Percentiles rank a stretch among this genome's conserved stretches.
Evolutionary conservation across 176 grass and related monocot species (phyloP).

Genomic region (Dactylis glomerata): DNA sequence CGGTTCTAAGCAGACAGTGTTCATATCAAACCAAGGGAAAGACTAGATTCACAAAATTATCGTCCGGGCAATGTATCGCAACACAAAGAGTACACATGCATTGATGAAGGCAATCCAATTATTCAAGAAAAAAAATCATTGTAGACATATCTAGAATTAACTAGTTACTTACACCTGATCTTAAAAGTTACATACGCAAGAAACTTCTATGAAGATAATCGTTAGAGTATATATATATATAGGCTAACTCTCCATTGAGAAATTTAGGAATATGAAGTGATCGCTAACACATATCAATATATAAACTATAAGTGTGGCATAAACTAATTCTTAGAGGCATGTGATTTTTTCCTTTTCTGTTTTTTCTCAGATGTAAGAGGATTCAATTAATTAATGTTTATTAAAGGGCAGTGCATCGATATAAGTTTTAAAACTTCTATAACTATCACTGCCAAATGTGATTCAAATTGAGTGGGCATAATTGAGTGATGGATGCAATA

Average conservation of each 20-base stretch:
- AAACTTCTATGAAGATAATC: not conserved
- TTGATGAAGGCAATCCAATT: too few relatives aligned
- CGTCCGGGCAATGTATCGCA: too few relatives aligned
- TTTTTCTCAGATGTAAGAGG: not conserved
- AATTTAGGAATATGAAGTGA: not conserved
- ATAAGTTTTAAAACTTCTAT: not conserved
- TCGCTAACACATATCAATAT: not conserved
- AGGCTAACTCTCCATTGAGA: not conserved
- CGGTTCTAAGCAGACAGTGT: too few relatives aligned
- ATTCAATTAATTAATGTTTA: not conserved
- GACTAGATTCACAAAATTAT: too few relatives aligned
- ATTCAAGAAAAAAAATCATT: not conserved
- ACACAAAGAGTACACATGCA: too few relatives aligned
- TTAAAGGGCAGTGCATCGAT: not conserved
- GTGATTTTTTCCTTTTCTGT: not conserved
- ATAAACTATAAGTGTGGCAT: not conserved
- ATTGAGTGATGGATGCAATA: not conserved
- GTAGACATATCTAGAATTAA: not conserved
- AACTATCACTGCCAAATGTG: not conserved
- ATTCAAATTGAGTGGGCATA: not conserved
- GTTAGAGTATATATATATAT: not conserved
- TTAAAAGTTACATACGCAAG: too few relatives aligned
- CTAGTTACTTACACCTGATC: not conserved
- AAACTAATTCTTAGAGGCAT: not conserved
- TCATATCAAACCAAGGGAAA: too few relatives aligned